Conservation (phyloP, 805 yeast species). For the Candida montana region DNA sequence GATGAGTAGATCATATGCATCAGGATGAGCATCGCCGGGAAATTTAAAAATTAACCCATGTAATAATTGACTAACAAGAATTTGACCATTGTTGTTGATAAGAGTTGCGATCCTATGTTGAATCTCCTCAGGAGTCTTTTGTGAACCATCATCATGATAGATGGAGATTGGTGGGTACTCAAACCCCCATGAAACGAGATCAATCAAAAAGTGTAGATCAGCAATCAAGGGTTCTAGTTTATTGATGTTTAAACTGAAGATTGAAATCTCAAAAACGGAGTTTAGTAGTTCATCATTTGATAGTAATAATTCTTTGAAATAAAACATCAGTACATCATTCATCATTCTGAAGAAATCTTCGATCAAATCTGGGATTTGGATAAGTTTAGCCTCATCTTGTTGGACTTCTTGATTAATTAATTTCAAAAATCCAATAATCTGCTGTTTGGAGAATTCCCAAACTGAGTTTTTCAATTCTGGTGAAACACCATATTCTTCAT, state of each 20-base stretch:
- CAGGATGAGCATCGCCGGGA: constrained; percentile 63
- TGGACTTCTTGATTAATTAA: constrained; percentile 27
- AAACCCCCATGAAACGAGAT: constrained; percentile 80
- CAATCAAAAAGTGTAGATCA: constrained; percentile 72
- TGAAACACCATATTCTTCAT: constrained; percentile 8
- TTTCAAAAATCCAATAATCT: constrained; percentile 52
- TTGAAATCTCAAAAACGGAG: constrained; percentile 53
- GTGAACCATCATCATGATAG: constrained; percentile 45
- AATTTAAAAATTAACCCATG: constrained; percentile 67
- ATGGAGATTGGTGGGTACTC: constrained; percentile 75
- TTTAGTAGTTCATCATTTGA: constrained; percentile 36
- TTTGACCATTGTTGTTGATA: constrained; percentile 51
- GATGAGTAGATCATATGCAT: constrained; percentile 68
- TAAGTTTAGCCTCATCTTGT: constrained; percentile 15
- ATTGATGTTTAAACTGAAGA: constrained; percentile 49
- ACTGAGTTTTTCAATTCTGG: constrained; percentile 48
- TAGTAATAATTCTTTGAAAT: constrained; percentile 48
- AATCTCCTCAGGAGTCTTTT: constrained; percentile 6
- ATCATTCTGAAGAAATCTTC: constrained; percentile 86
- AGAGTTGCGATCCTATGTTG: constrained; percentile 18
- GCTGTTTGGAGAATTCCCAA: constrained; percentile 70
- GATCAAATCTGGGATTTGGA: constrained; percentile 48
- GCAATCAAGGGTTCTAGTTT: constrained; percentile 69
- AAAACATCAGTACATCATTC: constrained; percentile 71
- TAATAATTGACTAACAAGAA: constrained; percentile 46